Evolutionary conservation across 179 eudicot species (phyloP).

Genomic region (Patellifolia procumbens): DNA sequence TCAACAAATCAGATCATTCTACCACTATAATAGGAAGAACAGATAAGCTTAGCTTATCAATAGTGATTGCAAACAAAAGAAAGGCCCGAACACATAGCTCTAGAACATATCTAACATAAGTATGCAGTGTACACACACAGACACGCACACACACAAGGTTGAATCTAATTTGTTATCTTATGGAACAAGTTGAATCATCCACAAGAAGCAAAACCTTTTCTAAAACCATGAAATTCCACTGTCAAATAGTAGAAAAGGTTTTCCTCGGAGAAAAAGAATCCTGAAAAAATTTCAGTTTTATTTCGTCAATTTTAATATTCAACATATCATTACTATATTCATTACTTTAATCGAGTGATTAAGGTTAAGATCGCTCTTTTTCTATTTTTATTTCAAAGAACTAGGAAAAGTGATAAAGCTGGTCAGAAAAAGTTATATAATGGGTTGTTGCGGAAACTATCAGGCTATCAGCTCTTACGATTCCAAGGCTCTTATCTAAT

Average conservation of each 20-base stretch:
- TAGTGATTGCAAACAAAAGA: neutral
- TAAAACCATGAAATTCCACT: neutral
- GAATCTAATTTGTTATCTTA: too few species aligned
- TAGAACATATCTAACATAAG: neutral
- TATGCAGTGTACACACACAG: too few species aligned
- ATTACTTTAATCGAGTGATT: too few species aligned
- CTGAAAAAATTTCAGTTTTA: too few species aligned
- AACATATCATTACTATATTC: too few species aligned
- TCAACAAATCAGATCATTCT: constrained; percentile 1
- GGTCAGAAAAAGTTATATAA: neutral
- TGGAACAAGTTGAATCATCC: neutral
- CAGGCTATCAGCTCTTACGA: neutral
- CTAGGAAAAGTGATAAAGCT: neutral
- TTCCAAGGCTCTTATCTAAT: neutral
- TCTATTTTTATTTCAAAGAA: too few species aligned
- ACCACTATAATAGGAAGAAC: neutral
- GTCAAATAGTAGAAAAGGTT: neutral
- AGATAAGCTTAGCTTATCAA: neutral
- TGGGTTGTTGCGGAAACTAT: too few species aligned
- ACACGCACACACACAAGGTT: neutral
- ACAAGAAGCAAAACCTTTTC: neutral
- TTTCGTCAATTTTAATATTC: too few species aligned
- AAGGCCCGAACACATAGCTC: neutral
- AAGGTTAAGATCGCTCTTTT: too few species aligned
- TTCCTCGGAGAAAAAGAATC: neutral